These are phyloP conservation scores for Pythium coloratum DNA, from an alignment of 352 stramenopile species.

Conservation along the genomic window DNA sequence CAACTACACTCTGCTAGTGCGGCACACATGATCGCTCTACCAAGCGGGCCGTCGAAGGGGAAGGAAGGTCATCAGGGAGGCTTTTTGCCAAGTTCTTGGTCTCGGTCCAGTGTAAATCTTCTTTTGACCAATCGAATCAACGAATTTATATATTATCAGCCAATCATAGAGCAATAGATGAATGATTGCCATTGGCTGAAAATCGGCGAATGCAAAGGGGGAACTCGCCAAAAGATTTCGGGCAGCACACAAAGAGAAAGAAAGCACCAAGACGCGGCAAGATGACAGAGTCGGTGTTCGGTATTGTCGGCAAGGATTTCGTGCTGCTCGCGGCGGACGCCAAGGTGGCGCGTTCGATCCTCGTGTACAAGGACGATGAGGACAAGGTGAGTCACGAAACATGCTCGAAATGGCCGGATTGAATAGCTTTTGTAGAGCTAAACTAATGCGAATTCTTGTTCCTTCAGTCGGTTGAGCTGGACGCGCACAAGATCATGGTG, in stretches of 20 bases:
- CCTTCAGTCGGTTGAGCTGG: conserved; percentile 65
- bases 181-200: conserved; percentile 7
- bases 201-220: neutral
- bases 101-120: neutral
- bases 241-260: conserved; percentile 7
- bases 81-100: too few species aligned
- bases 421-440: neutral
- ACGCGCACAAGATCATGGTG: conserved; percentile 83
- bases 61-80: neutral
- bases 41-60: neutral
- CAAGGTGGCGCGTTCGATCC: conserved; percentile 89
- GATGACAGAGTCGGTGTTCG: conserved; percentile 87
- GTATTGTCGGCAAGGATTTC: conserved; percentile 91
- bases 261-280: conserved; percentile 25
- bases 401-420: neutral
- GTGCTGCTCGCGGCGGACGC: conserved; percentile 90
- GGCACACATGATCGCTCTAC: neutral
- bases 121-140: conserved; percentile 3
- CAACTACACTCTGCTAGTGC: too few species aligned
- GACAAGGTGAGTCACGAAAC: conserved; percentile 79
- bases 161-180: neutral
- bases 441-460: conserved; percentile 13
- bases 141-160: neutral
- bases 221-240: conserved; percentile 25
- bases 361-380: conserved; percentile 93